A percentile compares a stretch with the other conserved stretches of the same genome.
Conservation (phyloP, 2,329 filamentous ascomycete species). For the Paraconiothyrium sp. region DNA sequence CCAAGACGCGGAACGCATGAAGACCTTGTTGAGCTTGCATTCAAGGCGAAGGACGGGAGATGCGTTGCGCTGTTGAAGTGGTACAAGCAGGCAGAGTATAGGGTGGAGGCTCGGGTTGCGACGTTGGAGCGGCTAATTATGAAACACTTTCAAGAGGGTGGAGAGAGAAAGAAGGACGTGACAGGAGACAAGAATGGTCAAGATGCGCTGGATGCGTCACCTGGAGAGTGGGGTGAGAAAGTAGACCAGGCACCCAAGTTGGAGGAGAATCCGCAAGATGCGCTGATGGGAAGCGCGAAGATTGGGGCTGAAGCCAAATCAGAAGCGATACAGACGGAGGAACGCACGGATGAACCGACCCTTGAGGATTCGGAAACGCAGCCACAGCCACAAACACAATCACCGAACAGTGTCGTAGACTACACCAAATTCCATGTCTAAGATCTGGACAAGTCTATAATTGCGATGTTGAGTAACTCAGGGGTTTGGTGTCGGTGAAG, state of each 20-base stretch:
- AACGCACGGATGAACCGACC: not conserved
- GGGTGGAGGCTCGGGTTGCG: not conserved
- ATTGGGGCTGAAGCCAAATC: not conserved
- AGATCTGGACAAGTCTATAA: not conserved
- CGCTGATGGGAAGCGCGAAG: not conserved
- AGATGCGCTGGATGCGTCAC: not conserved
- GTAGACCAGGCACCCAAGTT: not conserved
- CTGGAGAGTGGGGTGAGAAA: not conserved
- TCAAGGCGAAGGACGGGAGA: slow-evolving; percentile 41
- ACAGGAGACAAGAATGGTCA: not conserved
- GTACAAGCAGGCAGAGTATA: slow-evolving; percentile 12
- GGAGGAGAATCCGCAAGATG: not conserved
- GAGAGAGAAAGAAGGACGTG: not conserved
- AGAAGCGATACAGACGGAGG: not conserved
- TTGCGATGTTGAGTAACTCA: too few relatives aligned
- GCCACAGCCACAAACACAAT: not conserved
- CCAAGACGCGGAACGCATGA: slow-evolving; percentile 47
- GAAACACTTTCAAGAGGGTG: slow-evolving; percentile 15
- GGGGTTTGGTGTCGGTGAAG: too few relatives aligned
- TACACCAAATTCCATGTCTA: not conserved
- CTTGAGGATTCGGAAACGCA: not conserved
- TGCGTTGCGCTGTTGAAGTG: slow-evolving; percentile 41
- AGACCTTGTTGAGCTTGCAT: slow-evolving; percentile 37
- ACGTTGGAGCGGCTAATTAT: slow-evolving; percentile 7
- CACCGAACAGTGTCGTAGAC: not conserved